Conservation (phyloP, 768 basidiomycete genomes). For the Gyrodon lividus region DNA sequence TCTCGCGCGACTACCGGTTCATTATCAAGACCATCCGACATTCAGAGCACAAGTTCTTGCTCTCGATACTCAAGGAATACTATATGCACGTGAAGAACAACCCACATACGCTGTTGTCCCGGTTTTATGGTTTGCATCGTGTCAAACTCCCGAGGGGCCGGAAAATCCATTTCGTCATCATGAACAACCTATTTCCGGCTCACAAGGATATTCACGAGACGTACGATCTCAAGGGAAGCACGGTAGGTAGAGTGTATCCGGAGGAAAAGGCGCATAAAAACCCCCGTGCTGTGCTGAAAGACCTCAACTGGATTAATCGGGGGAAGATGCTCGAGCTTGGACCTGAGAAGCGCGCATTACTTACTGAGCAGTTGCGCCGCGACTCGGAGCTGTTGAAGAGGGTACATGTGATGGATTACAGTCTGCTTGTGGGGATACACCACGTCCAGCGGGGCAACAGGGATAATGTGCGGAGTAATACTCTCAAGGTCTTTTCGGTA, state of each 20-base stretch:
- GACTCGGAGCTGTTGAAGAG: conserved; percentile 84
- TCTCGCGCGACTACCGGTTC: conserved; percentile 97
- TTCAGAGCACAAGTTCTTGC: conserved; percentile 90
- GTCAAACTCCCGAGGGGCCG: conserved; percentile 92
- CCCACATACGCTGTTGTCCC: conserved; percentile 89
- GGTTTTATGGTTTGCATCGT: conserved; percentile 96
- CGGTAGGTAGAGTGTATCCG: conserved; percentile 83
- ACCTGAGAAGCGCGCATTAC: conserved; percentile 88
- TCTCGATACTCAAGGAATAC: conserved; percentile 80
- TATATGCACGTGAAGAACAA: conserved; percentile 83
- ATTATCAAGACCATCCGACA: conserved; percentile 99
- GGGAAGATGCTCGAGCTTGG: conserved; percentile 81
- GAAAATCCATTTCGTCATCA: conserved; percentile 99
- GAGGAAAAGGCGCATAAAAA: conserved; percentile 79
- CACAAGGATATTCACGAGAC: conserved; percentile 98
- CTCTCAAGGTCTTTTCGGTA: conserved; percentile 89
- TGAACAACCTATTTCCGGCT: conserved; percentile 99
- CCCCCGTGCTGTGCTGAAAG: conserved; percentile 88
- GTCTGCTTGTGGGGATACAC: conserved; percentile 91
- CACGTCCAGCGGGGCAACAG: conserved; percentile 86
- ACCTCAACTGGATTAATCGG: conserved; percentile 93
- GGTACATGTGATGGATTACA: conserved; percentile 95
- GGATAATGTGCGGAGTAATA: conserved; percentile 89
- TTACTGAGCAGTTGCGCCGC: conserved; percentile 87
- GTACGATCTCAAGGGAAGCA: conserved; percentile 94